phyloP scores from a whole-genome alignment of 1,139 yeast genomes.

The Hemisphaericaspora xylofermentans region DNA sequence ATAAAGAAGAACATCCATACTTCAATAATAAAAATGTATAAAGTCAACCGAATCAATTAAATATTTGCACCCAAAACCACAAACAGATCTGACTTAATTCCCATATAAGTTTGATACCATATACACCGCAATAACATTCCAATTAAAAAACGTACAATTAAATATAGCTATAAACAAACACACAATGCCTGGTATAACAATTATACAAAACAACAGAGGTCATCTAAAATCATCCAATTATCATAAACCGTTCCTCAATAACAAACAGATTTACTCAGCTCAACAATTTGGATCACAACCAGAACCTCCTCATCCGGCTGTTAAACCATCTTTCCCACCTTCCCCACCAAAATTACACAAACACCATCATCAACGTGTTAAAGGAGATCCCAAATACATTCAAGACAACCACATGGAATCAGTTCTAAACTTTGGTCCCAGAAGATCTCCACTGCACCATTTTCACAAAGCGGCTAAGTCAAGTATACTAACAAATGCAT shows the following conservation, averaged over 20 bases:
- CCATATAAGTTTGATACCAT: neutral
- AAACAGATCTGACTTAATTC: too few species aligned
- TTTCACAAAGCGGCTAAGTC: slow-evolving; percentile 4
- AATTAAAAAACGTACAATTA: too few species aligned
- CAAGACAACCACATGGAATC: slow-evolving; percentile 11
- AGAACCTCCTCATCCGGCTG: too few species aligned
- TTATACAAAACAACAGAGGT: neutral
- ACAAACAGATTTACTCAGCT: too few species aligned
- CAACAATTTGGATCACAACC: too few species aligned
- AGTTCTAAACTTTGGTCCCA: slow-evolving; percentile 10
- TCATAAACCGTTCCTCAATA: too few species aligned
- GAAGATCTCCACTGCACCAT: neutral
- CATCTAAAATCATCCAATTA: neutral
- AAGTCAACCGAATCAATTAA: too few species aligned
- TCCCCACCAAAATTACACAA: slow-evolving; percentile 2
- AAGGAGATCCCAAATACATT: slow-evolving; percentile 12
- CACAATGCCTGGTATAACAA: neutral
- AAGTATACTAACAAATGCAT: slow-evolving; percentile 24
- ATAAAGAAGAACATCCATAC: slow-evolving; percentile 3
- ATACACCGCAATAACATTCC: neutral
- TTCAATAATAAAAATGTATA: neutral
- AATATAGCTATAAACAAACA: too few species aligned
- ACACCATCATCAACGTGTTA: neutral
- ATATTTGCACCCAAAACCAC: too few species aligned
- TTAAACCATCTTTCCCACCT: neutral